These are phyloP conservation scores for Colletotrichum sp. DNA, from an alignment of 2,329 filamentous ascomycete species.

Conservation along the genomic window DNA sequence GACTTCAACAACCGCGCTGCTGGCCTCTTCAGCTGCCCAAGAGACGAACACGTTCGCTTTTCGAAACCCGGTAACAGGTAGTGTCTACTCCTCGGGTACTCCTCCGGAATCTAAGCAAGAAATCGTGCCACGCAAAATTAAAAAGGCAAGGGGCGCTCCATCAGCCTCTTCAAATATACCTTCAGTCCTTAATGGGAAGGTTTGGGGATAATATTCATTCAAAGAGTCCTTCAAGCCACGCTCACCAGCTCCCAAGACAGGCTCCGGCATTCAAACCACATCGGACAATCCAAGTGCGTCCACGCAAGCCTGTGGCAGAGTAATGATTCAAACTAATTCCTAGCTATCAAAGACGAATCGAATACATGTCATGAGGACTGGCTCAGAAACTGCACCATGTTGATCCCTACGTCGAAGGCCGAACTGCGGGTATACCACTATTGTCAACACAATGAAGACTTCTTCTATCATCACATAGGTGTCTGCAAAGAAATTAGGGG, in stretches of 20 bases:
- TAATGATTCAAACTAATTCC: rapidly evolving
- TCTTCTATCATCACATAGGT: background rate
- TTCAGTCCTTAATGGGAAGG: background rate
- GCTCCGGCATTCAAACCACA: background rate
- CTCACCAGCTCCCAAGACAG: background rate
- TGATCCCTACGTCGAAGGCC: background rate
- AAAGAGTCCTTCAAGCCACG: background rate
- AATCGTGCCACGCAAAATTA: rapidly evolving
- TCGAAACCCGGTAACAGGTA: background rate
- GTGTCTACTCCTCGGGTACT: background rate
- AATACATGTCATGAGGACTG: background rate
- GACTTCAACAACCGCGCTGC: background rate
- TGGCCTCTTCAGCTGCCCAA: background rate
- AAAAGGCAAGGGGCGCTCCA: background rate
- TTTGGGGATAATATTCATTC: background rate
- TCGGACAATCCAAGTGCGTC: background rate
- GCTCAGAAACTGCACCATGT: background rate
- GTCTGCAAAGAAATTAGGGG: background rate
- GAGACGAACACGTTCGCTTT: background rate
- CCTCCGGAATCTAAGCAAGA: background rate
- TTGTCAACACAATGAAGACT: background rate
- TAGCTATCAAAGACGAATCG: background rate
- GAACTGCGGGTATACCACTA: background rate
- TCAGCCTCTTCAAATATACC: background rate
- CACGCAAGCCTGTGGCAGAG: background rate